Base-by-base conservation (phyloP, 331 rosid species). In the Cydonia oblonga region DNA sequence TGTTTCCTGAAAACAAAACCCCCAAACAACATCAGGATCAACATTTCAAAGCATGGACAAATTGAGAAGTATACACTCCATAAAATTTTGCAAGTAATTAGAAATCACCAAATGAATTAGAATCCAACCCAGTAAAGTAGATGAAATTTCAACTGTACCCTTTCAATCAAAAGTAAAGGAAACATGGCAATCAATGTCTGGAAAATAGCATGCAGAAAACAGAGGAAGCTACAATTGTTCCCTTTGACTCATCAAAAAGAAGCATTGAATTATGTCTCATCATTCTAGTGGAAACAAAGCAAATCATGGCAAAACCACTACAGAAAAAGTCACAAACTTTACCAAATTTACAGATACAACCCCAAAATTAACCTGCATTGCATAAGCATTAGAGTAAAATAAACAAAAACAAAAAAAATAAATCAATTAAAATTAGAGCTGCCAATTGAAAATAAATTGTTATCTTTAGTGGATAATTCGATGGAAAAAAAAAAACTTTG, bases 1-100 rank as follows among this genome's bases (percentile, higher is more conserved):
- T 79, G 81, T 75, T 80, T 71, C 85, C 96, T 89, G 93, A 44
- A 74, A 84, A 71, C 25, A 72, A 87, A 78, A 67, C 62, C 52
- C 44, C 69, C 28, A 79, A 67, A 72, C 42, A 38, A 38, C 53
- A 66, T 81, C 71, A 85, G 81, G 70, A 73, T 29, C 64, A 52
- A 64, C 7, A 69, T 60, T 83, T 73, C 75, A 74, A 61, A 52
- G 53, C 30, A 16, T 22, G 70, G 59, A 59, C 9, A 66, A 78
- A 74, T 75, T n/a, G 28, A 18, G 15, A 79, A 64, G 71, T 12
- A n/a, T 33, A 32, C 67, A 68, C 56, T 54, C 28, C 32, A 78
- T 46, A 23, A 68, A n/a, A 25, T 19, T 16, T 6, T 38, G 24
- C 52, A 23, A 68, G 15, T n/a, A 30, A 29, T 61, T 52, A 25